Evolutionary conservation across 1,284 basidiomycete species (phyloP).

Genomic region (Earliella scabrosa): DNA sequence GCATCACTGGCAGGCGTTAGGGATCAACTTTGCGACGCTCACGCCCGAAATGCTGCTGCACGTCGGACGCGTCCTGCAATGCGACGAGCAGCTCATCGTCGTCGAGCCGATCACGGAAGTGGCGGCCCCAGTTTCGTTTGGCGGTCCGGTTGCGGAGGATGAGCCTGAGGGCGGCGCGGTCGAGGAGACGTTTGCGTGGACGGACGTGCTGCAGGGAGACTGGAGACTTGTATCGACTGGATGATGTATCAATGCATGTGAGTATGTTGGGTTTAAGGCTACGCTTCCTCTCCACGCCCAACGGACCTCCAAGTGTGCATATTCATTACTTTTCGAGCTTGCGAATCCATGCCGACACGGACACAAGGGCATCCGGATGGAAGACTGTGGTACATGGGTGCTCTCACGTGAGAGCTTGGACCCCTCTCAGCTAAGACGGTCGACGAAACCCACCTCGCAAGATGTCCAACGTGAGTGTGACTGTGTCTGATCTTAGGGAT

Average conservation of each 20-base stretch:
- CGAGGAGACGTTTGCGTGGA: conserved; percentile 33
- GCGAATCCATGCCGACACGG: too few species aligned
- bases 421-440: too few species aligned
- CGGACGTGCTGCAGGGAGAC: conserved; percentile 30
- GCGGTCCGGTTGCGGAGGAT: conserved; percentile 21
- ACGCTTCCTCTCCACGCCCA: too few species aligned
- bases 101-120: conserved; percentile 33
- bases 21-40: conserved; percentile 54
- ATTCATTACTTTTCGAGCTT: too few species aligned
- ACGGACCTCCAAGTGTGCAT: too few species aligned
- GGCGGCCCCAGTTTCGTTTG: conserved; percentile 28
- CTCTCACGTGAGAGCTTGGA: too few species aligned
- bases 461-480: too few species aligned
- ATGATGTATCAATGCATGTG: neutral
- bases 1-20: conserved; percentile 45
- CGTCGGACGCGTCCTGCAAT: conserved; percentile 41
- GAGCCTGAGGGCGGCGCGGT: conserved; percentile 19
- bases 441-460: too few species aligned
- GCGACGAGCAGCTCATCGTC: conserved; percentile 29
- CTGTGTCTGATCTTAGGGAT: too few species aligned
- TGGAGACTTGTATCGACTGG: conserved; percentile 31
- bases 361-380: too few species aligned
- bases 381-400: too few species aligned
- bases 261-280: too few species aligned
- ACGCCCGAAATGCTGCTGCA: conserved; percentile 55